phyloP scores from a whole-genome alignment of 2,329 filamentous ascomycete genomes.

The Aureobasidium mangrovei region DNA sequence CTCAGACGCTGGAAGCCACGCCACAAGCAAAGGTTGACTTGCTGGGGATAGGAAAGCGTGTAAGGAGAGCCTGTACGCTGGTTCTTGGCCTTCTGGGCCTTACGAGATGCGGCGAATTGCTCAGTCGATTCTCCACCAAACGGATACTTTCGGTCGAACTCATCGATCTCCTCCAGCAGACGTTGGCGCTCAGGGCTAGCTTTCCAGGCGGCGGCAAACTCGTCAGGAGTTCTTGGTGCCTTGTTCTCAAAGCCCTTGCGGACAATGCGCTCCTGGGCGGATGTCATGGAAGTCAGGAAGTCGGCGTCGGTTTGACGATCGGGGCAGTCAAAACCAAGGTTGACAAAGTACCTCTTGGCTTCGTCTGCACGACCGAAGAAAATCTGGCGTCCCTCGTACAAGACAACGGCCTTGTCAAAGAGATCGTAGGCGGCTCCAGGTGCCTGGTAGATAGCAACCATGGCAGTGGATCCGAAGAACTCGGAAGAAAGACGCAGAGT shows the following conservation, averaged over 20 bases:
- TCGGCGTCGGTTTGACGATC: constrained; percentile 64
- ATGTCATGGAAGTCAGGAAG: constrained; percentile 68
- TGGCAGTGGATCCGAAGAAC: constrained; percentile 55
- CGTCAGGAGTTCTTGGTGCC: constrained; percentile 41
- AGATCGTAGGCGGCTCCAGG: constrained; percentile 60
- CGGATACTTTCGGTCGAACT: constrained; percentile 38
- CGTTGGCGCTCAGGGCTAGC: constrained; percentile 41
- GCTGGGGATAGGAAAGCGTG: constrained; percentile 68
- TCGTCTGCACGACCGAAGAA: constrained; percentile 58
- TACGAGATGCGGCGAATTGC: constrained; percentile 39
- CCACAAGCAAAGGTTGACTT: constrained; percentile 69
- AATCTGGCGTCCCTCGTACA: constrained; percentile 61
- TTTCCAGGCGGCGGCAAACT: constrained; percentile 46
- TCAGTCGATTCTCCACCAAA: constrained; percentile 37
- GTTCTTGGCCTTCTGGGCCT: constrained; percentile 38
- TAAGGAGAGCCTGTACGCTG: constrained; percentile 61
- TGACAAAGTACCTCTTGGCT: constrained; percentile 60
- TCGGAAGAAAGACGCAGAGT: constrained; percentile 60
- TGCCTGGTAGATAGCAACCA: constrained; percentile 67
- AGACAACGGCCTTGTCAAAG: constrained; percentile 60
- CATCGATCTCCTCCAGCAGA: constrained; percentile 37
- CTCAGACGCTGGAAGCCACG: constrained; percentile 69
- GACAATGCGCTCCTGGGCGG: constrained; percentile 38
- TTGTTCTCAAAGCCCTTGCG: constrained; percentile 36
- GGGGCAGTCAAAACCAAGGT: constrained; percentile 65